Percentiles rank a stretch among this genome's conserved stretches.
phyloP scores from a whole-genome alignment of 2,329 filamentous ascomycete genomes.

The Monosporascus sp. region DNA sequence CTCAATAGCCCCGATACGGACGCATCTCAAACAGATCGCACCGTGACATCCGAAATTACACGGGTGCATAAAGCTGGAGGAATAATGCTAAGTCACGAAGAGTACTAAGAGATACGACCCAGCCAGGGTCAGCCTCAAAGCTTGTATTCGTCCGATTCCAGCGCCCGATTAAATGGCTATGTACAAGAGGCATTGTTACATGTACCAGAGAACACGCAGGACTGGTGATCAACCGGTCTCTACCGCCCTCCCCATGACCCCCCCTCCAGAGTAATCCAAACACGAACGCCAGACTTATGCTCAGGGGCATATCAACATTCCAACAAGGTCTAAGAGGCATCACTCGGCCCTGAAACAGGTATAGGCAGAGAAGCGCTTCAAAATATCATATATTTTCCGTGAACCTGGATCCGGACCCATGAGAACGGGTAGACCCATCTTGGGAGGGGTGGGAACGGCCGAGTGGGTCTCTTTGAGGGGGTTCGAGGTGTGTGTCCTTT shows the following conservation, averaged over 20 bases:
- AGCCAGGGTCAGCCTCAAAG: slow-evolving; percentile 6
- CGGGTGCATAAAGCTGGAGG: neutral
- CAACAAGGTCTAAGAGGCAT: slow-evolving; percentile 20
- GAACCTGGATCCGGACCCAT: slow-evolving; percentile 33
- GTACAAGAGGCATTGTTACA: slow-evolving; percentile 12
- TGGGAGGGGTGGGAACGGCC: slow-evolving; percentile 31
- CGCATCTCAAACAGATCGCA: neutral
- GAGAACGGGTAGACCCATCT: slow-evolving; percentile 28
- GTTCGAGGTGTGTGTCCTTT: slow-evolving; percentile 12
- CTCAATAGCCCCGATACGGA: neutral
- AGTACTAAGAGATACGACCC: slow-evolving; percentile 1
- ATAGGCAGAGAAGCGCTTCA: slow-evolving; percentile 10
- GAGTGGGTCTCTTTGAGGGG: slow-evolving; percentile 29
- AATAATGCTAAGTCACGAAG: neutral
- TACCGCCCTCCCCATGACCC: slow-evolving; percentile 5
- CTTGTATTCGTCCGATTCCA: slow-evolving; percentile 5
- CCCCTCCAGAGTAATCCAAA: slow-evolving; percentile 14
- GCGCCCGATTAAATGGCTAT: slow-evolving; percentile 5
- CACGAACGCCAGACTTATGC: slow-evolving; percentile 20
- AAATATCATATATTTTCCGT: slow-evolving; percentile 34
- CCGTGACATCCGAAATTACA: too few species aligned
- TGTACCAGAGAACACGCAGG: slow-evolving; percentile 10
- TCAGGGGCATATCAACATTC: slow-evolving; percentile 15
- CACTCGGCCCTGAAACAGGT: slow-evolving; percentile 17
- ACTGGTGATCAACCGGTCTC: slow-evolving; percentile 2